A percentile compares a stretch with the other conserved stretches of the same genome.
phyloP scores from a whole-genome alignment of 345 rosid species.

The Erodium maritimum region DNA sequence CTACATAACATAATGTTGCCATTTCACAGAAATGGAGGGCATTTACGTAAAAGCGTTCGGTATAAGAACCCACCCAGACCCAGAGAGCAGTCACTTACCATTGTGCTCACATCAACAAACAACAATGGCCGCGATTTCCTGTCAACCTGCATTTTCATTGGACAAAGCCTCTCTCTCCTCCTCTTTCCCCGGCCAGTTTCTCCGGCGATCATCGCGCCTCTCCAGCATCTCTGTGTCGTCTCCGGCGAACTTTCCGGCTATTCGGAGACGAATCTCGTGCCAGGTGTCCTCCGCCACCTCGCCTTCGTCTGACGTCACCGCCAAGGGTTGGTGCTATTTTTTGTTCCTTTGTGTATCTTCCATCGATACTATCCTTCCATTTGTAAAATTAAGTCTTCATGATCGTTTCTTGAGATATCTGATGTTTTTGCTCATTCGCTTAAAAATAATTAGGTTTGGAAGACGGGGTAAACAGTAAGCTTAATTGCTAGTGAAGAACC shows the following conservation, averaged over 20 bases:
- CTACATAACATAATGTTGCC: background rate
- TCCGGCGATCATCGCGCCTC: constrained; percentile 1
- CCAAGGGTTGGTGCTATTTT: constrained; percentile 23
- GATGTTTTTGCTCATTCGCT: background rate
- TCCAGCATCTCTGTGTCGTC: constrained; percentile 14
- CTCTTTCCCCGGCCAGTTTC: constrained; percentile 18
- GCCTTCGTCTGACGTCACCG: constrained; percentile 29
- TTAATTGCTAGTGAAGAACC: background rate
- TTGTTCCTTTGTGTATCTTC: background rate
- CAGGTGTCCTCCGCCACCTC: constrained; percentile 50
- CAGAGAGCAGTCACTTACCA: background rate
- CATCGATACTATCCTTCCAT: background rate
- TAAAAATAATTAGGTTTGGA: background rate
- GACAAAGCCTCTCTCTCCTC: constrained; percentile 25
- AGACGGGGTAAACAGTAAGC: background rate
- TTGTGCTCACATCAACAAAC: constrained; percentile 9
- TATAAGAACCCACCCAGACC: background rate
- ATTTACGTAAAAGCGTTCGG: background rate
- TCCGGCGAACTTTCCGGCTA: constrained; percentile 14
- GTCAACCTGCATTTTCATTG: constrained; percentile 29
- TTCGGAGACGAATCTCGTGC: constrained; percentile 38
- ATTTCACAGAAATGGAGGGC: background rate
- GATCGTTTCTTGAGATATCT: background rate
- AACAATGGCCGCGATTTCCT: constrained; percentile 60
- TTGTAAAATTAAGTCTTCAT: background rate